Percentiles rank a stretch among this genome's conserved stretches.
Conservation (phyloP, 345 rosid genomes). For the Salix dunnii region DNA sequence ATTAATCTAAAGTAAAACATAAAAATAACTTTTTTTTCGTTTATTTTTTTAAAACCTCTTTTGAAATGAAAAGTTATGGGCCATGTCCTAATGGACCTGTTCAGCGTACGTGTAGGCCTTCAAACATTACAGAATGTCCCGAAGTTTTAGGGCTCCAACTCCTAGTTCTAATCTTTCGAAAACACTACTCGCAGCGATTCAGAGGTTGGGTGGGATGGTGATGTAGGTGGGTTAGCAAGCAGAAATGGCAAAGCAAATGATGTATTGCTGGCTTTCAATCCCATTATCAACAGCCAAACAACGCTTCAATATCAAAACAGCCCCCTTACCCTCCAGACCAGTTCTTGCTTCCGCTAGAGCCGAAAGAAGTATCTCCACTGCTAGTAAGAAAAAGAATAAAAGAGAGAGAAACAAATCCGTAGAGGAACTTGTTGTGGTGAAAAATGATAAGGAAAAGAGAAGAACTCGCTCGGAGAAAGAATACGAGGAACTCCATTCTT, state of each 20-base stretch:
- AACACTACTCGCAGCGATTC: no score
- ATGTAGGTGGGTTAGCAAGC: no score
- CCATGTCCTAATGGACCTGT: no score
- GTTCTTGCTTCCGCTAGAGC: not conserved
- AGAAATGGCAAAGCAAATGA: constrained; percentile 2
- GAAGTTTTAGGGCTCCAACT: no score
- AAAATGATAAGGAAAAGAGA: constrained; percentile 48
- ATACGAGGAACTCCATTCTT: constrained; percentile 18
- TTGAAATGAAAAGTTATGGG: no score
- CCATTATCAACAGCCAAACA: not conserved
- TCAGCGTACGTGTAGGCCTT: no score
- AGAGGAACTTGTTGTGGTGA: constrained; percentile 11
- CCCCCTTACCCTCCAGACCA: not conserved
- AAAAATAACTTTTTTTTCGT: no score
- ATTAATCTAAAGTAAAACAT: no score
- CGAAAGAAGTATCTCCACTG: not conserved
- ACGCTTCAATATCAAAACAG: not conserved
- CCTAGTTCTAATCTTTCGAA: no score
- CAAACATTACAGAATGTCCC: no score
- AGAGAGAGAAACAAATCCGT: not conserved
- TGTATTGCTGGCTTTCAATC: not conserved
- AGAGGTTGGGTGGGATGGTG: no score
- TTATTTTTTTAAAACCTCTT: no score
- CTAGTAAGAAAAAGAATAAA: constrained; percentile 19
- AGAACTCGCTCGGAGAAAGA: constrained; percentile 79